Base-by-base conservation (phyloP, 2,329 filamentous ascomycete species). In the Fusarium sp. region DNA sequence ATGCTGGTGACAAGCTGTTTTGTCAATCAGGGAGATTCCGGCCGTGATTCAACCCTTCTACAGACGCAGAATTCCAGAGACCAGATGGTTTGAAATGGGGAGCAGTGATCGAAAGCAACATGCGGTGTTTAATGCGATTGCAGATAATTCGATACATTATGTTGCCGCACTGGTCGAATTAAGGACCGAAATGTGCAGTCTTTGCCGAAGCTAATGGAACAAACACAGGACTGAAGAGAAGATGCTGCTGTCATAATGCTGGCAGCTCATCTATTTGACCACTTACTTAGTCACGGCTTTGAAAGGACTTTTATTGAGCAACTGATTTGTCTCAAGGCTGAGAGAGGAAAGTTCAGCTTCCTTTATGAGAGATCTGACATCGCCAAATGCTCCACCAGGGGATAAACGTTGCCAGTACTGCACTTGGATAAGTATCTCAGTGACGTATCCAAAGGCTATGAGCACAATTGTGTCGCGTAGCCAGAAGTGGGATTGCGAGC, bases 1-100 rank as follows among this genome's bases (percentile, higher is more conserved):
- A 67, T 39, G 71, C 71, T 22, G 71, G 71, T 11, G 71, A 74
- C 22, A 73, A 46, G 35, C 56, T 71, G 26, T 73, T 74, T 50
- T 59, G 60, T 33, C 53, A 61, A 24, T 58, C 71, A 45, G 55
- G 46, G 15, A 70, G 57, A 45, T 56, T 32, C 14, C 54, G 60
- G 28, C 46, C 51, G 58, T 62, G 57, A 63, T 44, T 20, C 22
- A 17, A 28, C 22, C n/a, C 30, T 19, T 37, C 13, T 45, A 24
- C 24, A 50, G 19, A 26, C 30, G 22, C 28, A 49, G 37, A 30
- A 24, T 46, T 22, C 17, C n/a, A 33, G n/a, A 46, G 22, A 26
- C n/a, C 19, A 40, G 17, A 37, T 6, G n/a, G 26, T 32, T 26
- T 26, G n/a, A 20, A 30, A 19, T 43, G 37, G 44, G 28, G 32